Percentiles rank a stretch among this genome's conserved stretches.
Conservation (phyloP, 495 filamentous ascomycete genomes). For the Tuber melanosporum region DNA sequence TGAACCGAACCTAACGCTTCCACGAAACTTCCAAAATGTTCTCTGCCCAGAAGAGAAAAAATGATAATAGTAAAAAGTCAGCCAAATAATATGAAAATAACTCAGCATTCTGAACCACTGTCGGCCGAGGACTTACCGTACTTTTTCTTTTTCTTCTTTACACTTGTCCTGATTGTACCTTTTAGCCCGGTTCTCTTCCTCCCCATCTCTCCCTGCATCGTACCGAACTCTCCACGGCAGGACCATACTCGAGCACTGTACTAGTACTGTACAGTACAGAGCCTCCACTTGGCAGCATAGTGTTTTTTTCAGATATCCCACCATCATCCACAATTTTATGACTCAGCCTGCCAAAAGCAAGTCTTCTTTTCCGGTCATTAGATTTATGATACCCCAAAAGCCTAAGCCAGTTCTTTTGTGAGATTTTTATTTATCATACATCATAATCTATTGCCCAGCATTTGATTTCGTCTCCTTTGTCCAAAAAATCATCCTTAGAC, state of each 20-base stretch:
- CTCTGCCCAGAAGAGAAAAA: neutral
- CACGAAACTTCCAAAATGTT: neutral
- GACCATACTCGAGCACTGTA: neutral
- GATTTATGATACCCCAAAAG: too few relatives aligned
- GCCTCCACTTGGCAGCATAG: neutral
- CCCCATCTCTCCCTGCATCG: neutral
- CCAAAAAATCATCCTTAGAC: neutral
- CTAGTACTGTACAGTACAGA: too few relatives aligned
- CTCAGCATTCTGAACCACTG: neutral
- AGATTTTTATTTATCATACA: neutral
- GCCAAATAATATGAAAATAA: neutral
- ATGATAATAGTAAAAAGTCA: neutral
- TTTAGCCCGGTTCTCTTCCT: neutral
- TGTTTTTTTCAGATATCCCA: neutral
- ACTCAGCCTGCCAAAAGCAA: neutral
- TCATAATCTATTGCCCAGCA: neutral
- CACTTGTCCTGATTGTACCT: neutral
- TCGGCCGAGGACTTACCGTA: neutral
- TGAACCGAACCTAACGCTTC: neutral
- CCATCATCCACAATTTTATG: neutral
- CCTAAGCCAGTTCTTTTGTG: neutral
- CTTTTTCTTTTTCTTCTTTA: neutral
- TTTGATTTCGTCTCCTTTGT: neutral
- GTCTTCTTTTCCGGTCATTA: too few relatives aligned
- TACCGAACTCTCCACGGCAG: neutral